Percentiles rank a stretch among this genome's conserved stretches.
phyloP scores from a whole-genome alignment of 2,329 filamentous ascomycete species.

The Myriangium duriaei region DNA sequence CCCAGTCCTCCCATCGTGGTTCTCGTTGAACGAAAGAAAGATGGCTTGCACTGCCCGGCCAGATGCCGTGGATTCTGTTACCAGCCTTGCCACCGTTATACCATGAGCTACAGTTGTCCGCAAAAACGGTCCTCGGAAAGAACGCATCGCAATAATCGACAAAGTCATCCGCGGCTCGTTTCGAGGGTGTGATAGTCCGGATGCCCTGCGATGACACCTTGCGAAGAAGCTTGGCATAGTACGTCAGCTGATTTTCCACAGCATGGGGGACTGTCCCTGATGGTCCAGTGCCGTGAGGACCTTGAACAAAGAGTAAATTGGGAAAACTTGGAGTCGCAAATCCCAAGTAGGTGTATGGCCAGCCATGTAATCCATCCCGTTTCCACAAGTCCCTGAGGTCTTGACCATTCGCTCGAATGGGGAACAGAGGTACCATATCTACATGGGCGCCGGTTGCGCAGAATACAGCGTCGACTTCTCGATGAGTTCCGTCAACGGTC shows the following conservation, averaged over 20 bases:
- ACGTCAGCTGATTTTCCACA: constrained; percentile 53
- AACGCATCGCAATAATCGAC: constrained; percentile 31
- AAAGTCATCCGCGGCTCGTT: constrained; percentile 40
- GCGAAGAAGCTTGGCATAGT: constrained; percentile 53
- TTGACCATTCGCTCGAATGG: constrained; percentile 42
- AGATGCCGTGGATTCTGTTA: constrained; percentile 52
- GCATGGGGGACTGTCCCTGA: constrained; percentile 56
- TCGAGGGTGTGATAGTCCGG: constrained; percentile 45
- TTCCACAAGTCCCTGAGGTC: constrained; percentile 47
- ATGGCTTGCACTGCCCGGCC: constrained; percentile 56
- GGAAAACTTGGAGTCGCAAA: constrained; percentile 52
- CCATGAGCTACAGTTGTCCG: constrained; percentile 57
- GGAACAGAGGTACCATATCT: constrained; percentile 36
- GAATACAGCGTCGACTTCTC: constrained; percentile 51
- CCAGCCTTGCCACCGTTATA: constrained; percentile 55
- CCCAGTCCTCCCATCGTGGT: constrained; percentile 48
- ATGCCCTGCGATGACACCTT: constrained; percentile 56
- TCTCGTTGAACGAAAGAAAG: constrained; percentile 45
- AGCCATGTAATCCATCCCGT: constrained; percentile 43
- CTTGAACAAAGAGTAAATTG: constrained; percentile 51
- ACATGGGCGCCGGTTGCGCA: constrained; percentile 30
- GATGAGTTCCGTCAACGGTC: constrained; percentile 43
- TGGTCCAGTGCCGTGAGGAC: constrained; percentile 44
- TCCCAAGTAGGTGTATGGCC: constrained; percentile 56
- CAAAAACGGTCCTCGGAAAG: constrained; percentile 40